These are phyloP conservation scores for Pochonia chlamydosporia DNA, from an alignment of 2,329 filamentous ascomycete genomes.

Conservation along the genomic window DNA sequence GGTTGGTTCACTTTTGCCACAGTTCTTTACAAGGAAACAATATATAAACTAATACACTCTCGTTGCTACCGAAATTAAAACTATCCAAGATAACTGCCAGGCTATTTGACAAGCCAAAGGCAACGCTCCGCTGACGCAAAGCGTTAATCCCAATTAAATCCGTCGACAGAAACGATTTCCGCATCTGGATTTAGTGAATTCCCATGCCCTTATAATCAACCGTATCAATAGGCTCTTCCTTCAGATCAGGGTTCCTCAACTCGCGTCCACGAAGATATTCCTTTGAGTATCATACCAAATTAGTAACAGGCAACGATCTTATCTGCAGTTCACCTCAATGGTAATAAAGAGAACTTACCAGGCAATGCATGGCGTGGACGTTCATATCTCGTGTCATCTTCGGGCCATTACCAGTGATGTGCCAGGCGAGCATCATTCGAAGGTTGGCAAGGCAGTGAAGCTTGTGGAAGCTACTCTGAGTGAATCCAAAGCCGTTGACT, in stretches of 20 bases:
- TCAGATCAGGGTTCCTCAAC: neutral
- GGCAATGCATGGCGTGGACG: neutral
- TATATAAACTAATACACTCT: too few relatives aligned
- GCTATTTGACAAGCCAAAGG: too few relatives aligned
- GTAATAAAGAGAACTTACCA: neutral
- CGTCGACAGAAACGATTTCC: too few relatives aligned
- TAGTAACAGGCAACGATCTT: too few relatives aligned
- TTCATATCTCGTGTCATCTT: neutral
- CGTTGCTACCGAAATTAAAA: too few relatives aligned
- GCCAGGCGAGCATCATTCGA: neutral
- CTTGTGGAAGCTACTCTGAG: neutral
- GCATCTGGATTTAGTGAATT: neutral
- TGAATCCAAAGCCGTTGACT: neutral
- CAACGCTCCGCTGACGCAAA: too few relatives aligned
- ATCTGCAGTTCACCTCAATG: neutral
- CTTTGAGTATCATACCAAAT: too few relatives aligned
- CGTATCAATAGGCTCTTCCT: conserved; percentile 1
- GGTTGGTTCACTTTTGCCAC: too few relatives aligned
- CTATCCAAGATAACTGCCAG: too few relatives aligned
- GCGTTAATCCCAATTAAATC: too few relatives aligned
- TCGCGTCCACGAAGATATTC: neutral
- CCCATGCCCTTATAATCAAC: conserved; percentile 1
- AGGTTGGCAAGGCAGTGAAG: neutral
- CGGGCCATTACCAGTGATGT: neutral
- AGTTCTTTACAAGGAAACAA: too few relatives aligned